Evolutionary conservation across 176 grass and related monocot genomes (phyloP).

Genomic region (Aegilops umbellulata): DNA sequence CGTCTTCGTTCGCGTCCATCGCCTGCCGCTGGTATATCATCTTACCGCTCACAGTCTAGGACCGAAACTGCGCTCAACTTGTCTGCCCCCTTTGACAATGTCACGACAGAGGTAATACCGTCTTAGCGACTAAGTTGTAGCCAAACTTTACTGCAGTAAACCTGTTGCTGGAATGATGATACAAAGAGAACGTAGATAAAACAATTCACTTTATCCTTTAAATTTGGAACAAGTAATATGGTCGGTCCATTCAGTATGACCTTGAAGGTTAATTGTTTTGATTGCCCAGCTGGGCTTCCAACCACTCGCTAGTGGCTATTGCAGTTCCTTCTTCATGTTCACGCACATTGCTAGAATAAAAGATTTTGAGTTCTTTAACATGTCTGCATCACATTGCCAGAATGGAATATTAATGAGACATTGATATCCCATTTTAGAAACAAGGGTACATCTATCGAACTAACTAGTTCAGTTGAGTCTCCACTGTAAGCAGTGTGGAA

Average conservation of each 20-base stretch:
- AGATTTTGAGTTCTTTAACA: background rate
- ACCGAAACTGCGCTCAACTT: too few species aligned
- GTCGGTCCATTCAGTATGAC: background rate
- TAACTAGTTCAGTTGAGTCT: background rate
- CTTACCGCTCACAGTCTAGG: too few species aligned
- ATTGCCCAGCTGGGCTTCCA: background rate
- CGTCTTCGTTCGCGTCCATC: too few species aligned
- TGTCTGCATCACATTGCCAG: background rate
- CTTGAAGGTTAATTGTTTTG: constrained; percentile 15
- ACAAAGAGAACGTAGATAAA: background rate
- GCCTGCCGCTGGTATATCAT: too few species aligned
- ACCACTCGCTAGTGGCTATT: background rate
- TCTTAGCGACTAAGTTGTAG: too few species aligned
- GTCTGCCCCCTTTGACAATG: too few species aligned
- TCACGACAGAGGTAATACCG: too few species aligned
- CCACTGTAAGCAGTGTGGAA: background rate
- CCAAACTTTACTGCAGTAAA: constrained; percentile 5
- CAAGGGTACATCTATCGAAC: background rate
- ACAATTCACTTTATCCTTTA: background rate
- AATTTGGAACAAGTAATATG: background rate
- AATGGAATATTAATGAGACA: constrained; percentile 21
- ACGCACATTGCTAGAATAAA: background rate
- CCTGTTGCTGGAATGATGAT: background rate
- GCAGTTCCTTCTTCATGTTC: constrained; percentile 5
- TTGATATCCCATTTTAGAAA: constrained; percentile 13